Base-by-base conservation (phyloP, 2,329 filamentous ascomycete genomes). In the Triangularia verruculosa region DNA sequence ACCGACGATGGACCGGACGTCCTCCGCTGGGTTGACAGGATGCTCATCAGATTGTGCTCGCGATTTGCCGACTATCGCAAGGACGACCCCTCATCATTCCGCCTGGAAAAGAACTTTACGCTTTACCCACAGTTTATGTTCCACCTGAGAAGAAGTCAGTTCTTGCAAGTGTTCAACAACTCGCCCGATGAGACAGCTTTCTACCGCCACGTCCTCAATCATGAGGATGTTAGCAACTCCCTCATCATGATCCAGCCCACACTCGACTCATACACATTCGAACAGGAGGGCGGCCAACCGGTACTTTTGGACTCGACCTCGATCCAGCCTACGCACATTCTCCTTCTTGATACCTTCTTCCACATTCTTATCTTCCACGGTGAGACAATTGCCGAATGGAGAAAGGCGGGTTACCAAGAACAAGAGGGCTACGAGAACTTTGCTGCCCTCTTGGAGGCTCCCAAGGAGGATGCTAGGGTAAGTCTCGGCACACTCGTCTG, bases 41-140 rank as follows among this genome's bases (percentile, higher is more conserved):
- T 99, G 95, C 86, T 99, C 64, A 99, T 99, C 75, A 86, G 95
- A 61, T 83, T 99, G 25, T 99, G 95, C 81, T 96, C 94, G 51
- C 87, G 94, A 70, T 99, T 99, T 74, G 95, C 95, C 27, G 95
- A 99, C 77, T 99, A 99, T 76, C 86, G 95, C 67, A 99, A 99
- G 79, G 95, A 99, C 74, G 95, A 99, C 72, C 93, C 95, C 13
- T 96, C 94, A 4, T 98, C 94, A 0, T 99, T 99, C 86, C 87
- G 93, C 34, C 79, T 97, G 67, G 95, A 99, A 78, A 97, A 97
- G 86, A 99, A 99, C 82, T 99, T 99, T 74, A 98, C 94, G 0
- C 84, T 99, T 15, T 99, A 99, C 74, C 95, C 95, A 25, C 95
- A 99, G 76, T 99, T 99, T 80, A 99, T 99, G 95, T 99, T 99